Conservation (phyloP, 1,284 basidiomycete species). For the Apiotrichum brassicae region DNA sequence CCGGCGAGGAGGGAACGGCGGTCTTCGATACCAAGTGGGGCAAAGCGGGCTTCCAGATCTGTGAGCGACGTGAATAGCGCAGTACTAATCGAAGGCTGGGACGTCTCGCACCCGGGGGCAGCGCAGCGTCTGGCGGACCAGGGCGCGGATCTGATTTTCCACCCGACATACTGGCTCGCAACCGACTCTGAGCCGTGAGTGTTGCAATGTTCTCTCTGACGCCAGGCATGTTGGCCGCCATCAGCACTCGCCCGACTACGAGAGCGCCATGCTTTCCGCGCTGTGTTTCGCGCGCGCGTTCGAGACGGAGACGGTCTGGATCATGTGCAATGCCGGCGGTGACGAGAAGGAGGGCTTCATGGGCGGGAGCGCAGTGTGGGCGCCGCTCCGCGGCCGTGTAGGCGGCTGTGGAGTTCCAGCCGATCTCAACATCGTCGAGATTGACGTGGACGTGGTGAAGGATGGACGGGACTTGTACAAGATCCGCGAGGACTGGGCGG, state of each 20-base stretch:
- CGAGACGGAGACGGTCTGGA: conserved; percentile 42
- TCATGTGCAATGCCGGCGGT: conserved; percentile 44
- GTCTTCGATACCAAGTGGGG: conserved; percentile 44
- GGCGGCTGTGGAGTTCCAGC: conserved; percentile 7
- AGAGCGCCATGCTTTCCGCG: conserved; percentile 21
- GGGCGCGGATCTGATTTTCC: conserved; percentile 42
- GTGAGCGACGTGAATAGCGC: conserved; percentile 15
- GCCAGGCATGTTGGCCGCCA: background rate
- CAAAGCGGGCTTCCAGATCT: conserved; percentile 42
- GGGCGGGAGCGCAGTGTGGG: conserved; percentile 39
- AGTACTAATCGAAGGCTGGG: conserved; percentile 34
- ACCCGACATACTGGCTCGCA: conserved; percentile 44
- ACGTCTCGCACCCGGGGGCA: conserved; percentile 40
- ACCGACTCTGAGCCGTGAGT: conserved; percentile 45
- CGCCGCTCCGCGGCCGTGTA: conserved; percentile 31
- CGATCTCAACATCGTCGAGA: conserved; percentile 14
- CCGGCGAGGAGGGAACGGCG: conserved; percentile 30
- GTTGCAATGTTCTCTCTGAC: background rate
- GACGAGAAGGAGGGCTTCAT: conserved; percentile 31
- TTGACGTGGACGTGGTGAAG: conserved; percentile 30
- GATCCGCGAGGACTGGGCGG: conserved; percentile 26
- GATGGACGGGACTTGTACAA: conserved; percentile 31
- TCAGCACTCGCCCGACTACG: conserved; percentile 29
- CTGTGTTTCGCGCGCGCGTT: conserved; percentile 33
- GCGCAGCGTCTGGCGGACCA: conserved; percentile 33